These are phyloP conservation scores for Paraphaeosphaeria minitans DNA, from an alignment of 2,329 filamentous ascomycete genomes.

Conservation along the genomic window DNA sequence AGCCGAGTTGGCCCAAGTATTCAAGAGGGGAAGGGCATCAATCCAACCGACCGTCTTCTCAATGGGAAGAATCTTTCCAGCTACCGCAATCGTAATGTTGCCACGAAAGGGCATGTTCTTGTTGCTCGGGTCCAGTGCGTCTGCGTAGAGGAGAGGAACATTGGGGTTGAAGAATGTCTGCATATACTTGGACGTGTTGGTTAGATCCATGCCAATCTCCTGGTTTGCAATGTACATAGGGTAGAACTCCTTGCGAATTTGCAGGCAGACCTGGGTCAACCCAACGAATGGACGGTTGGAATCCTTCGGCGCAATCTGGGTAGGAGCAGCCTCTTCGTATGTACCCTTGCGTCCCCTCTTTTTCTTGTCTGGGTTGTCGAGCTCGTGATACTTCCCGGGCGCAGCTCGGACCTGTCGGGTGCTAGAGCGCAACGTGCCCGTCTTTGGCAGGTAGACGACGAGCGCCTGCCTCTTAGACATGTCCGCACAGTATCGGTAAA, in stretches of 20 bases:
- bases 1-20: conserved; percentile 36
- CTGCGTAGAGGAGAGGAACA: neutral
- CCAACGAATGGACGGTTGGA: conserved; percentile 32
- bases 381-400: conserved; percentile 12
- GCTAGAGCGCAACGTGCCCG: conserved; percentile 30
- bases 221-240: conserved; percentile 29
- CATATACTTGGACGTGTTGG: conserved; percentile 25
- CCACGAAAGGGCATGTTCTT: conserved; percentile 28
- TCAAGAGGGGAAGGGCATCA: conserved; percentile 30
- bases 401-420: conserved; percentile 26
- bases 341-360: neutral
- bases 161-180: conserved; percentile 26
- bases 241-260: conserved; percentile 34
- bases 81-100: conserved; percentile 37
- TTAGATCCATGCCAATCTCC: conserved; percentile 36
- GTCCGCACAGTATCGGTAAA: conserved; percentile 25
- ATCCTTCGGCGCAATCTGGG: conserved; percentile 2
- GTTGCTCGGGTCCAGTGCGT: neutral
- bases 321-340: neutral
- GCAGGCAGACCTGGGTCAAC: conserved; percentile 32
- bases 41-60: conserved; percentile 24
- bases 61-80: conserved; percentile 15
- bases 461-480: conserved; percentile 27
- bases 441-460: conserved; percentile 30
- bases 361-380: conserved; percentile 5